Conservation (phyloP, 2,329 filamentous ascomycete species). For the Bimuria novae-zelandiae region DNA sequence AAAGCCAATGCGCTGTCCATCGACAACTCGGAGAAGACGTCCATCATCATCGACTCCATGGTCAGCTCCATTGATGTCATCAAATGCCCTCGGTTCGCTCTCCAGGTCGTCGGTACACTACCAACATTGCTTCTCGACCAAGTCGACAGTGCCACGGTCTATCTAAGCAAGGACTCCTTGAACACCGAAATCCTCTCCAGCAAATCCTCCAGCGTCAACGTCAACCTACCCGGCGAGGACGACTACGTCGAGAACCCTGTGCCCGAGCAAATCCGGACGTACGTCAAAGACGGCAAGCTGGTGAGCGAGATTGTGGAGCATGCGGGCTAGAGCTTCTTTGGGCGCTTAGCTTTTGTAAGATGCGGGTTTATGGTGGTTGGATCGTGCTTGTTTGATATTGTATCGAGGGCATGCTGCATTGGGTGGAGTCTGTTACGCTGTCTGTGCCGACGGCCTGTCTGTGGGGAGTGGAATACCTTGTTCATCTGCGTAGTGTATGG, state of each 20-base stretch:
- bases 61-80: constrained; percentile 93
- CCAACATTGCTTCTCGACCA: constrained; percentile 92
- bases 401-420: constrained; percentile 18
- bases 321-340: constrained; percentile 63
- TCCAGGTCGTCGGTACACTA: constrained; percentile 85
- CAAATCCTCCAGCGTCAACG: constrained; percentile 85
- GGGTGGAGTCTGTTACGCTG: constrained; percentile 21
- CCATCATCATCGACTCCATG: constrained; percentile 84
- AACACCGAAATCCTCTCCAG: constrained; percentile 84
- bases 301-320: constrained; percentile 96
- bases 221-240: constrained; percentile 75
- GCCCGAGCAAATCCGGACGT: constrained; percentile 87
- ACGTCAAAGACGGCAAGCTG: constrained; percentile 74
- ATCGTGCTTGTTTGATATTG: constrained; percentile 7
- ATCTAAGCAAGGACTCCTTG: constrained; percentile 79
- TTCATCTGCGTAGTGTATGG: neutral
- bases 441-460: neutral
- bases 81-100: constrained; percentile 90
- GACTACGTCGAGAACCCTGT: constrained; percentile 88
- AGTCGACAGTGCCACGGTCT: constrained; percentile 86
- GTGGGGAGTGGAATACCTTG: neutral
- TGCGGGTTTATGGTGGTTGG: constrained; percentile 1
- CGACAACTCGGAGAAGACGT: constrained; percentile 84
- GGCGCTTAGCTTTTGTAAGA: neutral
- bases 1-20: constrained; percentile 97